Evolutionary conservation across 2,329 filamentous ascomycete species (phyloP).

Genomic region (Aureobasidium uvarum): DNA sequence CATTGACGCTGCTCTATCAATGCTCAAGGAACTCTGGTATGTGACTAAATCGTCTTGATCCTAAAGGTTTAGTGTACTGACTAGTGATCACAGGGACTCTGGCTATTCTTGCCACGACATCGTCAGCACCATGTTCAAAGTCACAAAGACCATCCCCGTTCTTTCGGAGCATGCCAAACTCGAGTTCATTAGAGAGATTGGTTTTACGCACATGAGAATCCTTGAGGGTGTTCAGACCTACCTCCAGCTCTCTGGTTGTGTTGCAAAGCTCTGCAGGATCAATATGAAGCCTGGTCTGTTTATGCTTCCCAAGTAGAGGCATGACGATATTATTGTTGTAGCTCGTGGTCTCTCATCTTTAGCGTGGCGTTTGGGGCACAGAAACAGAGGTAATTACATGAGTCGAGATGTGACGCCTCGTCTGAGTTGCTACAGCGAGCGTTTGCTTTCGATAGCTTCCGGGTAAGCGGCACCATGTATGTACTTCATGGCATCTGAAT

Average conservation of each 20-base stretch:
- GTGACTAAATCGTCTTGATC: constrained; percentile 26
- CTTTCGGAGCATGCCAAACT: constrained; percentile 93
- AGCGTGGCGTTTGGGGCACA: constrained; percentile 21
- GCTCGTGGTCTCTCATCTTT: background rate
- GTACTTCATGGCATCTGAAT: background rate
- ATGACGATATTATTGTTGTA: background rate
- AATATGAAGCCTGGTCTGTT: constrained; percentile 95
- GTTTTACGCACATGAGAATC: constrained; percentile 98
- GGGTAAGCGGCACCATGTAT: background rate
- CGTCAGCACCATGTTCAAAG: constrained; percentile 98
- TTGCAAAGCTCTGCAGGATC: constrained; percentile 86
- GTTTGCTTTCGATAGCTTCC: constrained; percentile 3
- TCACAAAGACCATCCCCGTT: constrained; percentile 91
- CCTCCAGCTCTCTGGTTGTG: constrained; percentile 87
- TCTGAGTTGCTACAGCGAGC: constrained; percentile 9
- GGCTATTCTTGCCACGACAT: constrained; percentile 99
- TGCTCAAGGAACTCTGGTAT: constrained; percentile 83
- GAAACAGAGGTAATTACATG: constrained; percentile 9
- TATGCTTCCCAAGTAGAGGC: constrained; percentile 42
- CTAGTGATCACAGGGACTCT: constrained; percentile 55
- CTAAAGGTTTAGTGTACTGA: background rate
- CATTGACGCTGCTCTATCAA: constrained; percentile 81
- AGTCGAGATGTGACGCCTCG: constrained; percentile 10
- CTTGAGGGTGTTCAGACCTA: constrained; percentile 96
- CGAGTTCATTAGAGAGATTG: constrained; percentile 93